phyloP scores from a whole-genome alignment of 2,329 filamentous ascomycete genomes.

The Aspergillus sp. region DNA sequence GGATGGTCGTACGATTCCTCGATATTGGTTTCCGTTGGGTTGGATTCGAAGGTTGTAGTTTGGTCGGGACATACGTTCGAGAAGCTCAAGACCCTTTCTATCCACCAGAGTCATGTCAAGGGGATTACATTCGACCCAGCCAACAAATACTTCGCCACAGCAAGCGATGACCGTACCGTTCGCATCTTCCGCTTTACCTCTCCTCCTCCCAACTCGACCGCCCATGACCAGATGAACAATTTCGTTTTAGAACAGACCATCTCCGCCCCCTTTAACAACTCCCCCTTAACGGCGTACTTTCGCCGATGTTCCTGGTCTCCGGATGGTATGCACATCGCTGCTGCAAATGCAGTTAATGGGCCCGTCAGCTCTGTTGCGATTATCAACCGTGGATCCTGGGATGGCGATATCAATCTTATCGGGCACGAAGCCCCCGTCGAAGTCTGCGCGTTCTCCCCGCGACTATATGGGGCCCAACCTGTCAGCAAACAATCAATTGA shows the following conservation, averaged over 20 bases:
- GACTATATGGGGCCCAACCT: slow-evolving; percentile 74
- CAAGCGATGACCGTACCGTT: slow-evolving; percentile 93
- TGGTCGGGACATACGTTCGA: slow-evolving; percentile 99
- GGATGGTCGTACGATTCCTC: slow-evolving; percentile 97
- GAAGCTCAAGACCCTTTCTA: slow-evolving; percentile 87
- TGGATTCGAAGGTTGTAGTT: slow-evolving; percentile 96
- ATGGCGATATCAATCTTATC: slow-evolving; percentile 94
- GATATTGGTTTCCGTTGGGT: slow-evolving; percentile 87
- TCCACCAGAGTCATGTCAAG: slow-evolving; percentile 97
- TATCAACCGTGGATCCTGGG: slow-evolving; percentile 86
- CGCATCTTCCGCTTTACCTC: slow-evolving; percentile 95
- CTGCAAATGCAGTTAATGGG: slow-evolving; percentile 93
- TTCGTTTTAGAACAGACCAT: slow-evolving; percentile 95
- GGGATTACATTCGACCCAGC: slow-evolving; percentile 97
- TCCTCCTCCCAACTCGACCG: slow-evolving; percentile 81
- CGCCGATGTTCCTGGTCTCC: slow-evolving; percentile 95
- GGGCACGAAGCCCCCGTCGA: slow-evolving; percentile 96
- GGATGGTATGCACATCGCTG: slow-evolving; percentile 93
- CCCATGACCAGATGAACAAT: slow-evolving; percentile 94
- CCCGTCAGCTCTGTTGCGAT: slow-evolving; percentile 97
- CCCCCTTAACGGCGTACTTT: slow-evolving; percentile 94
- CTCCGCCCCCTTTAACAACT: slow-evolving; percentile 78
- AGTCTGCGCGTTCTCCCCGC: slow-evolving; percentile 93
- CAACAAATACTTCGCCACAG: slow-evolving; percentile 98
- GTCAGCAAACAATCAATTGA: slow-evolving; percentile 44